A percentile compares a stretch with the other conserved stretches of the same genome.
Evolutionary conservation across 306 rosid species (phyloP).

Genomic region (Phaseolus lunatus): DNA sequence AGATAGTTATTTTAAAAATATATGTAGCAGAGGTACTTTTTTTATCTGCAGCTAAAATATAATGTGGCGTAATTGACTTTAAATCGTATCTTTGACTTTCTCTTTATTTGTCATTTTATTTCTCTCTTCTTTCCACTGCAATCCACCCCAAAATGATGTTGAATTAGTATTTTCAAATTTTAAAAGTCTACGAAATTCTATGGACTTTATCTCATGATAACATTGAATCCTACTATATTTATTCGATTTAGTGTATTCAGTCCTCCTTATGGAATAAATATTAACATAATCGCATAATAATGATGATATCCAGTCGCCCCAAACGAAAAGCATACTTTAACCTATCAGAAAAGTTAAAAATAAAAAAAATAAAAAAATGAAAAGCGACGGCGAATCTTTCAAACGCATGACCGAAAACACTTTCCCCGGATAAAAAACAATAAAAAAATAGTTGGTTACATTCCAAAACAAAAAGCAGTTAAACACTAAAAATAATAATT

Average conservation of each 20-base stretch:
- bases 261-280: not conserved
- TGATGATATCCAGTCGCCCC: not conserved
- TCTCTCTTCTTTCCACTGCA: not conserved
- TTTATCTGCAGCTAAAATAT: not conserved
- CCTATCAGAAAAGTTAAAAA: not conserved
- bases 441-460: not conserved
- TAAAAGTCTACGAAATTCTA: not conserved
- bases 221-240: not conserved
- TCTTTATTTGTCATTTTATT: not conserved
- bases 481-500: not conserved
- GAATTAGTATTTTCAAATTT: not conserved
- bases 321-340: not conserved
- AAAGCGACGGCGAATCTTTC: not conserved
- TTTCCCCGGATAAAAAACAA: not conserved
- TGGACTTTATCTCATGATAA: not conserved
- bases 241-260: not conserved
- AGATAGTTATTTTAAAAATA: no score
- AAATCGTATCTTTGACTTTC: not conserved
- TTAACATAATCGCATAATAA: not conserved
- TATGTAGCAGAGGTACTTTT: no score
- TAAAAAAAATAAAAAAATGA: not conserved
- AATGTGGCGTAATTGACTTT: not conserved
- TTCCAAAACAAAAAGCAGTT: not conserved
- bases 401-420: conserved; percentile 11
- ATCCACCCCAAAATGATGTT: not conserved